Conservation (phyloP, 495 filamentous ascomycete genomes). For the Penicillium tannophilum region DNA sequence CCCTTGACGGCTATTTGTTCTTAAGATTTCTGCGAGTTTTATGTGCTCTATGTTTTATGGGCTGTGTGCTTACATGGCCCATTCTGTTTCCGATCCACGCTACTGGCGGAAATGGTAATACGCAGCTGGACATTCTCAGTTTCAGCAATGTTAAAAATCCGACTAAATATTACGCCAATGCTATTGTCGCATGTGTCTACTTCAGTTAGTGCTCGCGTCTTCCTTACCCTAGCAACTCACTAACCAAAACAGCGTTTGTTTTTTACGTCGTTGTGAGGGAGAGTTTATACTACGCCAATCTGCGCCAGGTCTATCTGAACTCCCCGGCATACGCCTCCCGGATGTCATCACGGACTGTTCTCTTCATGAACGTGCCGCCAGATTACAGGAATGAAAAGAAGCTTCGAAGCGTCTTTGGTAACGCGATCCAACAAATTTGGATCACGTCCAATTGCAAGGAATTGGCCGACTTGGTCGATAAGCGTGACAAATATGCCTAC, state of each 20-base stretch:
- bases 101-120: constrained; percentile 63
- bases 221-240: background rate
- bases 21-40: constrained; percentile 75
- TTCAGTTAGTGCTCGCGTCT: constrained; percentile 49
- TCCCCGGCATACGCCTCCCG: constrained; percentile 65
- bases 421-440: constrained; percentile 63
- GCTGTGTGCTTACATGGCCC: constrained; percentile 78
- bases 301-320: constrained; percentile 72
- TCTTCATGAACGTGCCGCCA: constrained; percentile 68
- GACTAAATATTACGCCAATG: constrained; percentile 63
- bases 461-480: constrained; percentile 57
- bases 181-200: constrained; percentile 53
- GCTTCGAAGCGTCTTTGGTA: constrained; percentile 61
- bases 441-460: constrained; percentile 58
- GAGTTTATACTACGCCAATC: constrained; percentile 66
- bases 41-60: constrained; percentile 71
- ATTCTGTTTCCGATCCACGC: constrained; percentile 79
- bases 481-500: constrained; percentile 60
- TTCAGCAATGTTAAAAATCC: constrained; percentile 65
- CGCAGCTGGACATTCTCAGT: constrained; percentile 62
- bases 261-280: constrained; percentile 68
- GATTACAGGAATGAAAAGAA: constrained; percentile 58
- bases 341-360: constrained; percentile 67
- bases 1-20: constrained; percentile 81
- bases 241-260: constrained; percentile 53